These are phyloP conservation scores for Ustilago sp. DNA, from an alignment of 1,284 basidiomycete genomes.

Conservation along the genomic window DNA sequence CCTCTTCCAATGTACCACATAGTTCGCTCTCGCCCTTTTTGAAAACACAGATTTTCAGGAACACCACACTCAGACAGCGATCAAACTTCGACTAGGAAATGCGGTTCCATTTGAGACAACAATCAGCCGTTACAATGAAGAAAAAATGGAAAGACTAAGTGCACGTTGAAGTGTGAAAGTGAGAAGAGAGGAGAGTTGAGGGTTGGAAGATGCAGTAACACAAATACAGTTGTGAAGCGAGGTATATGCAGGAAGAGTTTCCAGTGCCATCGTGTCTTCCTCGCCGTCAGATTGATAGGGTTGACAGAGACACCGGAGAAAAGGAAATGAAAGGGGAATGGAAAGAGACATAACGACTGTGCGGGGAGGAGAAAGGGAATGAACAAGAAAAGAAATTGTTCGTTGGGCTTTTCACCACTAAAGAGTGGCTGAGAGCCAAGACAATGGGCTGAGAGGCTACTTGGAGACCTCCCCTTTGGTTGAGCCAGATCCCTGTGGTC, in stretches of 20 bases:
- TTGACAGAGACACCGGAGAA: background rate
- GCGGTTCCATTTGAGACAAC: constrained; percentile 22
- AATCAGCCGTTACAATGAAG: constrained; percentile 45
- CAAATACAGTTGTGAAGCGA: constrained; percentile 7
- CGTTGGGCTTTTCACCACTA: constrained; percentile 14
- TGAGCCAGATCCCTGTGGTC: constrained; percentile 10
- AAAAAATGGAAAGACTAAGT: background rate
- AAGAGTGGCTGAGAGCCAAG: constrained; percentile 4
- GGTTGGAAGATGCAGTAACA: constrained; percentile 7
- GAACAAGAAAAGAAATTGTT: constrained; percentile 26
- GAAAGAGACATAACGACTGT: constrained; percentile 4
- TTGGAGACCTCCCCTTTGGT: constrained; percentile 7
- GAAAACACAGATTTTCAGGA: background rate
- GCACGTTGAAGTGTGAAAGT: constrained; percentile 1
- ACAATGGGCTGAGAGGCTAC: constrained; percentile 7
- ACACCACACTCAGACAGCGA: background rate
- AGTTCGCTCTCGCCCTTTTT: background rate
- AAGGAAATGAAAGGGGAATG: constrained; percentile 5
- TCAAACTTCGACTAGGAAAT: constrained; percentile 9
- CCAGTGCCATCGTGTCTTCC: background rate
- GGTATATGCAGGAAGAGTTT: constrained; percentile 32
- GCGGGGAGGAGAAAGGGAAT: background rate
- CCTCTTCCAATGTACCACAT: background rate
- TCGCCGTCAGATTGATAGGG: too few relatives aligned
- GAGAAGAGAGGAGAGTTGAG: background rate